These are phyloP conservation scores for Aspergillus ruber DNA, from an alignment of 2,329 filamentous ascomycete species.

Conservation along the genomic window DNA sequence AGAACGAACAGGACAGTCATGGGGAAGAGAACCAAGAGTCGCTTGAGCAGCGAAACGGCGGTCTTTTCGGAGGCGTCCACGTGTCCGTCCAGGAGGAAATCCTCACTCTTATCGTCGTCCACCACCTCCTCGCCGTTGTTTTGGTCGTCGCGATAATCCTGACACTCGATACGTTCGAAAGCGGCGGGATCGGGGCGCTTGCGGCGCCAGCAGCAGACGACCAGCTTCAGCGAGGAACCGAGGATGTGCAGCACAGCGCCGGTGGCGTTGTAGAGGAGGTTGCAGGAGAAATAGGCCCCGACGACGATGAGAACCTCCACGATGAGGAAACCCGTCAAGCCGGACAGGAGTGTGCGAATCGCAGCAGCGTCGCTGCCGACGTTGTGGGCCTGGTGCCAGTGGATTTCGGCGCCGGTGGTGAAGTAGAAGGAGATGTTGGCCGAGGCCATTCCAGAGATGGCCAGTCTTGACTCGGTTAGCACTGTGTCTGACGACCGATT, in stretches of 20 bases:
- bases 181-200: constrained; percentile 14
- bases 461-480: constrained; percentile 14
- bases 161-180: constrained; percentile 19
- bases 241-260: constrained; percentile 22
- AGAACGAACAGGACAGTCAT: constrained; percentile 17
- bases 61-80: constrained; percentile 5
- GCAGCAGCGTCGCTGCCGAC: constrained; percentile 29
- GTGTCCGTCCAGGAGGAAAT: constrained; percentile 10
- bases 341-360: constrained; percentile 25
- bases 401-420: constrained; percentile 30
- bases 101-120: constrained; percentile 15
- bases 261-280: constrained; percentile 16
- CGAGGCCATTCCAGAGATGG: constrained; percentile 27
- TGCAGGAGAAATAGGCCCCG: constrained; percentile 18
- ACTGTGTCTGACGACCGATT: background rate
- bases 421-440: constrained; percentile 29
- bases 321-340: constrained; percentile 27
- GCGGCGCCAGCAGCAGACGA: constrained; percentile 8
- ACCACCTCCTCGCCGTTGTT: constrained; percentile 3
- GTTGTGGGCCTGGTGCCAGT: constrained; percentile 28
- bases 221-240: constrained; percentile 14
- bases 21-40: constrained; percentile 15
- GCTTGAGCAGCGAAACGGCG: constrained; percentile 7
- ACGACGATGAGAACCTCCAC: constrained; percentile 22
- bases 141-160: constrained; percentile 17